Evolutionary conservation across 352 stramenopile species (phyloP).

Genomic region (Pythium dissimile): DNA sequence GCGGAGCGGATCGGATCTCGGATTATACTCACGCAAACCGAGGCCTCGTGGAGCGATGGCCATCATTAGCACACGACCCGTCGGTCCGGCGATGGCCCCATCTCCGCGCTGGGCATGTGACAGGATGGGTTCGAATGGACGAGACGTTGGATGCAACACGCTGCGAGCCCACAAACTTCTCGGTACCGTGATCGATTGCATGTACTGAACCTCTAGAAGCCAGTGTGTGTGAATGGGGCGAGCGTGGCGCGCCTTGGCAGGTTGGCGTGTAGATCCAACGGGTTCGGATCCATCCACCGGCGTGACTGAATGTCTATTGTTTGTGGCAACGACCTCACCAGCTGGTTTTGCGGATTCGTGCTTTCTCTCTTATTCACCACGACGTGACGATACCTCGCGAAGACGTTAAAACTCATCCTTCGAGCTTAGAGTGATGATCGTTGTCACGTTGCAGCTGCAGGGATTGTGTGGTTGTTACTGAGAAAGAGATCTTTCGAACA

Average conservation of each 20-base stretch:
- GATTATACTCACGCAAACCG: too few relatives aligned
- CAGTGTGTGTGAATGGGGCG: background rate
- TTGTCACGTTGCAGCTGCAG: background rate
- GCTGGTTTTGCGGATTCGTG: slow-evolving; percentile 7
- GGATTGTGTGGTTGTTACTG: background rate
- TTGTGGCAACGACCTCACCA: slow-evolving; percentile 2
- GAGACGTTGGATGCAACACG: background rate
- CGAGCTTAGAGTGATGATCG: background rate
- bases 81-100: background rate
- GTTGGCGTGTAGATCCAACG: background rate
- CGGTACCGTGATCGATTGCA: background rate
- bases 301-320: slow-evolving; percentile 9
- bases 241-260: background rate
- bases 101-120: slow-evolving; percentile 10
- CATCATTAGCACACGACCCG: background rate
- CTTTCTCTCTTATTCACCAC: background rate
- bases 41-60: too few relatives aligned
- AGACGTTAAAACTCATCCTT: background rate
- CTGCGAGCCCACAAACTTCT: slow-evolving; percentile 6
- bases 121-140: slow-evolving; percentile 13
- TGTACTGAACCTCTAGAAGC: background rate
- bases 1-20: too few relatives aligned
- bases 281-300: background rate
- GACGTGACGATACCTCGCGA: background rate
- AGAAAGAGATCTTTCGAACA: background rate